Conservation (phyloP, 192 early-diverging fungal genomes). For the Entomortierella parvispora region DNA sequence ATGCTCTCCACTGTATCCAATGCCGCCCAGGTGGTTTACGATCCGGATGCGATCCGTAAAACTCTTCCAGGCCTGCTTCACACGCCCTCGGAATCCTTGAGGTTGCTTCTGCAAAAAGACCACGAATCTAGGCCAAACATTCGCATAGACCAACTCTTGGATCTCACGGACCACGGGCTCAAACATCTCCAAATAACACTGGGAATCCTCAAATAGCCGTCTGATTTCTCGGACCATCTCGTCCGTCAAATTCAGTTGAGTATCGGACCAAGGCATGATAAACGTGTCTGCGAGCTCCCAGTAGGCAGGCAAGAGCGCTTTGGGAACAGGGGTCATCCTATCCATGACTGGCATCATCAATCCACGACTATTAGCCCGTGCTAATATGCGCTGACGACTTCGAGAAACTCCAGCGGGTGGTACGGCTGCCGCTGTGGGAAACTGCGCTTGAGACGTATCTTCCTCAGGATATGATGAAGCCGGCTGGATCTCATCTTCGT, state of each 20-base stretch:
- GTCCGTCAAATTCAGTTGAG: conserved; percentile 31
- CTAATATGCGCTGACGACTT: too few species aligned
- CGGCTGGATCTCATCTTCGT: too few species aligned
- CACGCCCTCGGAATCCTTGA: conserved; percentile 5
- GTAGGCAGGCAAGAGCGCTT: conserved; percentile 28
- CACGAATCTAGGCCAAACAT: conserved; percentile 47
- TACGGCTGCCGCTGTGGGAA: not conserved
- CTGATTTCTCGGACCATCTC: conserved; percentile 11
- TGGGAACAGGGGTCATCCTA: conserved; percentile 22
- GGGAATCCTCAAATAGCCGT: conserved; percentile 13
- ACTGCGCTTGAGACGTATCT: too few species aligned
- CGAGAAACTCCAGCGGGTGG: not conserved
- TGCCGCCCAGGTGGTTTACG: too few species aligned
- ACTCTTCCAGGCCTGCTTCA: conserved; percentile 11
- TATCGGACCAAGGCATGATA: conserved; percentile 26
- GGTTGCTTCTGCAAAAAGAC: conserved; percentile 27
- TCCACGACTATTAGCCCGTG: not conserved
- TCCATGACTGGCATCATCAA: not conserved
- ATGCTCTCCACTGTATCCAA: too few species aligned
- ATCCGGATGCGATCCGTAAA: conserved; percentile 8
- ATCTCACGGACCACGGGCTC: conserved; percentile 33
- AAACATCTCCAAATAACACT: conserved; percentile 42
- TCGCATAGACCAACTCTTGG: conserved; percentile 40
- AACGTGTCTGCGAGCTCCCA: conserved; percentile 47
- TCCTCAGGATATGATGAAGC: too few species aligned